Evolutionary conservation across 257 asterid species (phyloP).

Genomic region (Fraxinus quadrangulata): DNA sequence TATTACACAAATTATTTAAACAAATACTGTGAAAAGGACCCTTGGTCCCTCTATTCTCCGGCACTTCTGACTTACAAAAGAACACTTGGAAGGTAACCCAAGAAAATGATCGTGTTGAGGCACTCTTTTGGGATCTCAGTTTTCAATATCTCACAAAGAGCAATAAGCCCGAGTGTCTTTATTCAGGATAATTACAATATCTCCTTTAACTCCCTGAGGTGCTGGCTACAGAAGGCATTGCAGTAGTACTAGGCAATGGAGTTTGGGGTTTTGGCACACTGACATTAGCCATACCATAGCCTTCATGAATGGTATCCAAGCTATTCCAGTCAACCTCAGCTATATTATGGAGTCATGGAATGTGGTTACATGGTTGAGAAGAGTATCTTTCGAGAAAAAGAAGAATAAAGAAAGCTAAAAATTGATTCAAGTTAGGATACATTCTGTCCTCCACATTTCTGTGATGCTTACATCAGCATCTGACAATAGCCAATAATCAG

Average conservation of each 20-base stretch:
- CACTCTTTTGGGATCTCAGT: conserved; percentile 23
- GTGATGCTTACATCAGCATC: conserved; percentile 68
- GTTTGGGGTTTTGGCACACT: conserved; percentile 49
- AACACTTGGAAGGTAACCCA: conserved; percentile 15
- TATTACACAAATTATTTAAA: conserved; percentile 30
- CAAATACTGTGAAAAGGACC: conserved; percentile 44
- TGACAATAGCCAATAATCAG: conserved; percentile 69
- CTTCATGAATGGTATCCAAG: conserved; percentile 50
- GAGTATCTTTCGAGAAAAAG: conserved; percentile 1
- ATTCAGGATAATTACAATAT: conserved; percentile 1
- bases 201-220: conserved; percentile 35
- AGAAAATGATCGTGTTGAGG: background rate
- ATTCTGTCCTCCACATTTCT: conserved; percentile 69
- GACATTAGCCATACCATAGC: conserved; percentile 35
- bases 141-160: conserved; percentile 21
- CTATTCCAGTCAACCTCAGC: conserved; percentile 50
- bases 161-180: background rate
- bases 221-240: conserved; percentile 38
- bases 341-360: conserved; percentile 45
- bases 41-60: conserved; percentile 20
- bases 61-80: conserved; percentile 8
- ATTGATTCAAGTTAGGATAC: conserved; percentile 51
- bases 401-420: background rate
- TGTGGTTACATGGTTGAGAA: background rate
- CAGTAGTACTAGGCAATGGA: conserved; percentile 44